A percentile compares a stretch with the other conserved stretches of the same genome.
phyloP scores from a whole-genome alignment of 495 filamentous ascomycete genomes.

The Aspergillus egyptiacus region DNA sequence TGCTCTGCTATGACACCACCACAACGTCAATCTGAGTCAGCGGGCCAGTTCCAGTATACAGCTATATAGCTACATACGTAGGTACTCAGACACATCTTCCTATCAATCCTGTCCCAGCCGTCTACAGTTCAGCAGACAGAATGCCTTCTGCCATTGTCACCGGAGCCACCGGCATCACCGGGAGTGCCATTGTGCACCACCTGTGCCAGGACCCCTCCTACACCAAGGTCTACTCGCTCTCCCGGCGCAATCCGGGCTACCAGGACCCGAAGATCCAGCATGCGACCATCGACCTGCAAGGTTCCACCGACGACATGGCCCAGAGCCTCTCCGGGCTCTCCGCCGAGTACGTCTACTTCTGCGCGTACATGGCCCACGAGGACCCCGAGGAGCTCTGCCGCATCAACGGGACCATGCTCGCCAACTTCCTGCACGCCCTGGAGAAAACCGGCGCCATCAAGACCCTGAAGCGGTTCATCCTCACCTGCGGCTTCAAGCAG shows the following conservation, averaged over 20 bases:
- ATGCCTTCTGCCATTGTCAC: too few relatives aligned
- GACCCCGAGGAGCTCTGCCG: slow-evolving; percentile 38
- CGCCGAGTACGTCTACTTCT: slow-evolving; percentile 46
- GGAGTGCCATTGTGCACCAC: slow-evolving; percentile 40
- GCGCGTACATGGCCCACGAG: slow-evolving; percentile 41
- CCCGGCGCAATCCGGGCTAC: slow-evolving; percentile 36
- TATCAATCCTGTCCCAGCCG: too few relatives aligned
- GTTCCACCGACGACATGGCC: slow-evolving; percentile 35
- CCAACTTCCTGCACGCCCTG: slow-evolving; percentile 47
- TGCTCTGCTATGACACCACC: too few relatives aligned
- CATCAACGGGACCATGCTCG: slow-evolving; percentile 42
- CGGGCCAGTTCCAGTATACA: too few relatives aligned
- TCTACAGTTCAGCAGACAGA: too few relatives aligned
- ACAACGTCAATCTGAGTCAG: too few relatives aligned
- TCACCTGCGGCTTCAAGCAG: slow-evolving; percentile 50
- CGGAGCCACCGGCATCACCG: slow-evolving; percentile 43
- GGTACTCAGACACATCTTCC: too few relatives aligned
- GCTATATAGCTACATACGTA: too few relatives aligned
- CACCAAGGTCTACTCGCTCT: slow-evolving; percentile 40
- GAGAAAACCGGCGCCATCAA: slow-evolving; percentile 35
- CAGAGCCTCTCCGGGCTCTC: slow-evolving; percentile 33
- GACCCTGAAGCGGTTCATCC: slow-evolving; percentile 44
- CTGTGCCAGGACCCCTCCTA: slow-evolving; percentile 36
- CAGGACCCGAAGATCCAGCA: slow-evolving; percentile 40
- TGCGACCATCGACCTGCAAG: slow-evolving; percentile 40